These are phyloP conservation scores for Trametes cubensis DNA, from an alignment of 768 basidiomycete genomes.

Conservation along the genomic window DNA sequence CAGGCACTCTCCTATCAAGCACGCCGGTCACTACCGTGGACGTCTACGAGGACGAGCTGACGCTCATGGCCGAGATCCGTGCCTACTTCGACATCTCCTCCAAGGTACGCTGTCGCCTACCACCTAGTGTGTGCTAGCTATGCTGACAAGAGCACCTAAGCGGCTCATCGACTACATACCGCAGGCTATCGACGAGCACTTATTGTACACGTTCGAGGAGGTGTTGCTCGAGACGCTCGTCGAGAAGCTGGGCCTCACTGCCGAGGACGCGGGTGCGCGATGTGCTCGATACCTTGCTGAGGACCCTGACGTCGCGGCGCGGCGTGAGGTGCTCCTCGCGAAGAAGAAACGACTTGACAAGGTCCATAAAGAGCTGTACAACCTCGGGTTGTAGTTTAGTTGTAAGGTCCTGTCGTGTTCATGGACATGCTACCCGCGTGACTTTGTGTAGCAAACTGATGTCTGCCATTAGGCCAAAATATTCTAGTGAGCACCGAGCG, in stretches of 20 bases:
- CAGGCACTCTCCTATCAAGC: too few relatives aligned
- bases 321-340: slow-evolving; percentile 39
- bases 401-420: too few relatives aligned
- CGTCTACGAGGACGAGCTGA: slow-evolving; percentile 2
- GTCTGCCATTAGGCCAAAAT: too few relatives aligned
- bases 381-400: slow-evolving; percentile 29
- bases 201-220: slow-evolving; percentile 37
- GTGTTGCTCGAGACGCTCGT: slow-evolving; percentile 39
- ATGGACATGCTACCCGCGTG: too few relatives aligned
- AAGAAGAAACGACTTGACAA: slow-evolving; percentile 42
- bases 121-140: not conserved
- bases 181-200: slow-evolving; percentile 31
- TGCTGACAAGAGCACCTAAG: not conserved
- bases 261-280: slow-evolving; percentile 35
- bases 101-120: slow-evolving; percentile 1
- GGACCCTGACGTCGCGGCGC: slow-evolving; percentile 42
- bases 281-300: slow-evolving; percentile 48
- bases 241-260: slow-evolving; percentile 39
- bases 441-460: too few relatives aligned
- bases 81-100: slow-evolving; percentile 9
- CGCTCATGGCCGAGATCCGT: slow-evolving; percentile 7
- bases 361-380: slow-evolving; percentile 40
- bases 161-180: slow-evolving; percentile 26
- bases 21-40: not conserved
- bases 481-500: too few relatives aligned